phyloP scores from a whole-genome alignment of 345 rosid genomes.

The Geranium rotundifolium region DNA sequence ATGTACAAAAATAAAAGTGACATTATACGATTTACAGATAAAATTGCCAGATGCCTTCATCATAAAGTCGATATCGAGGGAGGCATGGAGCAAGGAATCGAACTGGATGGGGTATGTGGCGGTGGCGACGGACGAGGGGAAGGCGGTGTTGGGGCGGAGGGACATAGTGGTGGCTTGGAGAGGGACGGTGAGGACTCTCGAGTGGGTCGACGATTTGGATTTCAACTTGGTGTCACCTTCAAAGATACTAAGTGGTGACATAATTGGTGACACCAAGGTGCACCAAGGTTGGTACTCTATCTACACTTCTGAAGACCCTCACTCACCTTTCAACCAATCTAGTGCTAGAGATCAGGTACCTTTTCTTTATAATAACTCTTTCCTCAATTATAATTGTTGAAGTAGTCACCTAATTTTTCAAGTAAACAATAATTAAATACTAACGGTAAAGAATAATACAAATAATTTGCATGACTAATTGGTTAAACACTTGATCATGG shows the following conservation, averaged over 20 bases:
- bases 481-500: too few species aligned
- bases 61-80: slow-evolving; percentile 46
- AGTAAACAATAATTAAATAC: too few species aligned
- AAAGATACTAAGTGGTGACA: slow-evolving; percentile 21
- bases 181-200: slow-evolving; percentile 59
- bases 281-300: slow-evolving; percentile 87
- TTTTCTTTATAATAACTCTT: too few species aligned
- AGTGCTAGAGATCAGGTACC: slow-evolving; percentile 69
- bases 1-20: too few species aligned
- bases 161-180: slow-evolving; percentile 83
- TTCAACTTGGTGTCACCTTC: slow-evolving; percentile 40
- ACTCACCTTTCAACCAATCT: slow-evolving; percentile 43
- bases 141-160: slow-evolving; percentile 53
- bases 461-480: too few species aligned
- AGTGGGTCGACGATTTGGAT: slow-evolving; percentile 62
- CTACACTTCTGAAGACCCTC: slow-evolving; percentile 59
- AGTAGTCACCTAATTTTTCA: too few species aligned
- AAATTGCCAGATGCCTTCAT: slow-evolving; percentile 60
- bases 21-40: slow-evolving; percentile 3
- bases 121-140: slow-evolving; percentile 65
- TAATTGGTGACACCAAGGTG: slow-evolving; percentile 26
- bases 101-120: slow-evolving; percentile 86
- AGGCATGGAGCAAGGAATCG: slow-evolving; percentile 78
- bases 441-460: too few species aligned
- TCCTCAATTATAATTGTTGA: too few species aligned